These are phyloP conservation scores for Pulveroboletus sp. DNA, from an alignment of 768 basidiomycete species.

Conservation along the genomic window DNA sequence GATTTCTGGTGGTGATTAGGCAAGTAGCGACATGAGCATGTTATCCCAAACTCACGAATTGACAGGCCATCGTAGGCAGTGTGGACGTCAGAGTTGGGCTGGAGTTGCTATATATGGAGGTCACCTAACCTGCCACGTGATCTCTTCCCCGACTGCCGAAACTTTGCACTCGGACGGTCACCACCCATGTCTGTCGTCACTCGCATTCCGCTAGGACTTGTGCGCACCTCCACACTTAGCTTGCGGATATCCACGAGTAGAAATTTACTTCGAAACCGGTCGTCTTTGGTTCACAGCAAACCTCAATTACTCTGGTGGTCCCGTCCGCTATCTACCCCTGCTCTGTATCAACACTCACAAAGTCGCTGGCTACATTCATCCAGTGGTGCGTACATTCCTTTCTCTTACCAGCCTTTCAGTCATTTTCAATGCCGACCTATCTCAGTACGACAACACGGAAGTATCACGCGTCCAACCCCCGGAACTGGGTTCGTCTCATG, in stretches of 20 bases:
- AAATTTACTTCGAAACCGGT: not conserved
- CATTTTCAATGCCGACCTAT: not conserved
- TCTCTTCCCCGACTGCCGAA: not conserved
- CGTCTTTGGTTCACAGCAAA: slow-evolving; percentile 1
- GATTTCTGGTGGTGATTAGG: slow-evolving; percentile 47
- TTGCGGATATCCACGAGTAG: slow-evolving; percentile 3
- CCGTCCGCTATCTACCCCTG: not conserved
- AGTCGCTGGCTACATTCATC: slow-evolving; percentile 18
- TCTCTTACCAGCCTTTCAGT: not conserved
- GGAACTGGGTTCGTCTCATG: slow-evolving; percentile 59
- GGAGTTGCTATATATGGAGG: too few relatives aligned
- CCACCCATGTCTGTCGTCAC: slow-evolving; percentile 1
- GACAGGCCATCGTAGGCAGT: slow-evolving; percentile 12
- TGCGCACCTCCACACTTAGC: slow-evolving; percentile 9
- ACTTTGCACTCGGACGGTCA: not conserved
- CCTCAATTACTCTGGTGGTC: slow-evolving; percentile 8
- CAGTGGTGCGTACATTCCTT: slow-evolving; percentile 5
- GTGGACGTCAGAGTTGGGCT: too few relatives aligned
- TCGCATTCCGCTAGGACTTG: slow-evolving; percentile 11
- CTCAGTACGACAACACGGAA: slow-evolving; percentile 41
- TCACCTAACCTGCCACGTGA: too few relatives aligned
- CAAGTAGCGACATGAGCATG: not conserved
- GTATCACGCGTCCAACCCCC: slow-evolving; percentile 54
- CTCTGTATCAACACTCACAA: not conserved
- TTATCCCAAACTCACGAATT: slow-evolving; percentile 17